phyloP scores from a whole-genome alignment of 306 rosid genomes.

The Cicer cuneatum region DNA sequence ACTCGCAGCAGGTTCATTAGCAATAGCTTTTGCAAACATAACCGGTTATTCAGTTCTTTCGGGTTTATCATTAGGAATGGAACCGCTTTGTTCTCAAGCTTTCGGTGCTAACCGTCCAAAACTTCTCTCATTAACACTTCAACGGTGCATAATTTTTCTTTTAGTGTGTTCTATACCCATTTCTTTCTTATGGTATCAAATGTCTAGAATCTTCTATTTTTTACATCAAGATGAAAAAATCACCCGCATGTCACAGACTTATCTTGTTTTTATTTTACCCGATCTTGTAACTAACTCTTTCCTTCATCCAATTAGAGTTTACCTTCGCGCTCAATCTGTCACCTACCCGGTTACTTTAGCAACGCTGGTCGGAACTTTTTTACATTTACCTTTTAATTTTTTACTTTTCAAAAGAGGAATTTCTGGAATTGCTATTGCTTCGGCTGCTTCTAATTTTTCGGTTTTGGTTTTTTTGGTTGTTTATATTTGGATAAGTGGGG shows the following conservation, averaged over 20 bases:
- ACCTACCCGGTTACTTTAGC: constrained; percentile 77
- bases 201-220: constrained; percentile 54
- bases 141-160: constrained; percentile 75
- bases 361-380: constrained; percentile 63
- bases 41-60: constrained; percentile 86
- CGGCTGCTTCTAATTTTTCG: constrained; percentile 67
- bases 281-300: constrained; percentile 83
- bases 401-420: constrained; percentile 56
- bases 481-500: constrained; percentile 52
- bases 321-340: constrained; percentile 88
- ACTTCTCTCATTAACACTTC: constrained; percentile 78
- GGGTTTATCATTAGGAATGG: constrained; percentile 87
- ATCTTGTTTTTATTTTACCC: constrained; percentile 64
- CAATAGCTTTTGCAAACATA: constrained; percentile 96
- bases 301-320: constrained; percentile 84
- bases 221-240: constrained; percentile 61
- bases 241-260: constrained; percentile 65
- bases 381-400: constrained; percentile 66
- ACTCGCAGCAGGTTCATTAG: constrained; percentile 77
- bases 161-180: constrained; percentile 70
- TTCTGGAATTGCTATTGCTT: constrained; percentile 75
- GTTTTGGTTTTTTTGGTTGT: constrained; percentile 49
- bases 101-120: constrained; percentile 85
- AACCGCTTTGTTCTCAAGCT: constrained; percentile 92
- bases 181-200: constrained; percentile 73